phyloP scores from a whole-genome alignment of 495 filamentous ascomycete genomes.

The Xanthoparmelia taractica region DNA sequence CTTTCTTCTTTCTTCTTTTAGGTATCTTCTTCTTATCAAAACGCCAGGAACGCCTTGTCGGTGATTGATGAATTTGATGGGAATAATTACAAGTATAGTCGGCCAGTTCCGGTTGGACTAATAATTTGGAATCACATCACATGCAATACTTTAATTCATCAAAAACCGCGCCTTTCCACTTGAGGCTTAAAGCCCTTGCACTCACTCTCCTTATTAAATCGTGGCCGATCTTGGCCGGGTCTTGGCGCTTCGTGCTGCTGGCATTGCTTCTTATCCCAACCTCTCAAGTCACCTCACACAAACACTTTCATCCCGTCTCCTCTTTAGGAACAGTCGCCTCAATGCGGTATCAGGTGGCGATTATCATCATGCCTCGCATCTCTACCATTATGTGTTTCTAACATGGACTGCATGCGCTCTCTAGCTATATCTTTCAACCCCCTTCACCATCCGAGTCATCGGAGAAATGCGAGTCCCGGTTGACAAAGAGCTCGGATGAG shows the following conservation, averaged over 20 bases:
- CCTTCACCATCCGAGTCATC: conserved; percentile 1
- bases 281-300: neutral
- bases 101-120: neutral
- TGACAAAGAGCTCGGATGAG: neutral
- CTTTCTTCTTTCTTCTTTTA: too few relatives aligned
- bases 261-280: neutral
- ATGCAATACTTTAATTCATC: neutral
- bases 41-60: too few relatives aligned
- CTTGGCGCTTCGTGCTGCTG: too few relatives aligned
- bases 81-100: neutral
- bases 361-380: neutral
- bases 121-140: neutral
- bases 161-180: neutral
- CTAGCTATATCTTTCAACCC: neutral
- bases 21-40: neutral
- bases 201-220: too few relatives aligned
- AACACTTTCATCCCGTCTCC: neutral
- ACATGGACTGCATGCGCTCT: too few relatives aligned
- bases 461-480: conserved; percentile 1
- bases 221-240: neutral
- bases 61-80: too few relatives aligned
- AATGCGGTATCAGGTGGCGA: neutral
- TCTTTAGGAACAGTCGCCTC: neutral
- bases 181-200: neutral
- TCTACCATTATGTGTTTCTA: too few relatives aligned